Conservation (phyloP, 202 grass and related monocot genomes). For the Brachypodium distachyon region DNA sequence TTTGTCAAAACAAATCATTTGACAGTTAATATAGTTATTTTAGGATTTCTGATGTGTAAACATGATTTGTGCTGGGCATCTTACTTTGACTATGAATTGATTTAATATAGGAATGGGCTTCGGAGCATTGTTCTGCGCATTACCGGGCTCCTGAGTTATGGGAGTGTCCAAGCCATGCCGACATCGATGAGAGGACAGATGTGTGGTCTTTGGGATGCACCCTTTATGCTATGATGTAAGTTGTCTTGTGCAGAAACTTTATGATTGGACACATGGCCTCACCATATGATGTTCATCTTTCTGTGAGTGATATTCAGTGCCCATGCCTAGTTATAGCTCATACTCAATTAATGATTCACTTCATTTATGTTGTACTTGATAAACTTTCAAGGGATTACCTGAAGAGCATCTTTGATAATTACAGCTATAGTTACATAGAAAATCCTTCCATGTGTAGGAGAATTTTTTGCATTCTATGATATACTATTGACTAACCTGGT, state of each 20-base stretch:
- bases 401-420: neutral
- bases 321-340: neutral
- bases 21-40: neutral
- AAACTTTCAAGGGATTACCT: neutral
- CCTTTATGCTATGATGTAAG: conserved; percentile 85
- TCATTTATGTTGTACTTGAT: neutral
- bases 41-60: neutral
- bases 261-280: neutral
- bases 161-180: conserved; percentile 61
- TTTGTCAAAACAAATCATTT: neutral
- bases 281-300: neutral
- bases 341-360: neutral
- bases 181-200: conserved; percentile 93
- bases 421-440: neutral
- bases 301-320: neutral
- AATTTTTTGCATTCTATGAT: neutral
- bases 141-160: conserved; percentile 87
- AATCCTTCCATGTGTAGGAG: neutral
- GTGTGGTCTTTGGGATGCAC: conserved; percentile 94
- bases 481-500: neutral
- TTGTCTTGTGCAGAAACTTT: conserved; percentile 1
- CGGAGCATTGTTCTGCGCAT: conserved; percentile 64
- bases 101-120: conserved; percentile 73
- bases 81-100: neutral
- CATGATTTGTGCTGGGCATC: neutral